Evolutionary conservation across 257 asterid genomes (phyloP), one percentile per base, ranked within the genome.

Genomic region (Fraxinus cuspidata): DNA sequence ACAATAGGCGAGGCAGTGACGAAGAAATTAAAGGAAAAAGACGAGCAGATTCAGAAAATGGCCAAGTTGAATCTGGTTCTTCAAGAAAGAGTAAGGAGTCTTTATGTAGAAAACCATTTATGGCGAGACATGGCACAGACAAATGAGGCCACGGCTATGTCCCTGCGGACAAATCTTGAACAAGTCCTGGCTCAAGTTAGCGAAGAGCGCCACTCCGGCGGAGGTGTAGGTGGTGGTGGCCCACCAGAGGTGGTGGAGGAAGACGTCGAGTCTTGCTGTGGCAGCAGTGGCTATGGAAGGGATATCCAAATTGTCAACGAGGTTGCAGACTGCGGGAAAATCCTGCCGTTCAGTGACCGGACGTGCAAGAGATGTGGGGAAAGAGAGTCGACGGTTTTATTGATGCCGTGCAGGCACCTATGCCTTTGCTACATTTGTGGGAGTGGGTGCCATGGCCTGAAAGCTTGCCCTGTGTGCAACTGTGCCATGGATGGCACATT

Each of bases 321-420:
- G 9, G 83, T 18, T 1, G 82, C 66, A 8, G 78, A 32, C 34
- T 58, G 1, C 35, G 56, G 53, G 32, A 2, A 28, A n/a, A 13
- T 66, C 23, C 9, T 74, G 53, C 15, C 0, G n/a, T 32, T 18
- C 42, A 16, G 79, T 21, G 77, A 80, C 5, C 71, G 86, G 83
- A 56, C 64, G 75, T 92, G 97, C 74, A 72, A 75, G 78, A 76
- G 44, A 28, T 92, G 97, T 23, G 90, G 94, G 11, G 88, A 85
- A 70, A 77, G 86, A 75, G 92, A 86, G 68, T 81, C 94, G 74
- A 67, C 90, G 32, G 97, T 92, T 69, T 51, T 92, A 81, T 34
- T 92, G 74, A 70, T 92, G 83, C 96, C 97, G 64, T 90, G 97
- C 83, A 78, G 96, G 81, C 97, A 92, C 28, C 84, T 92, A 25